Base-by-base conservation (phyloP, 1,284 basidiomycete genomes). In the Wolfiporia cocos region DNA sequence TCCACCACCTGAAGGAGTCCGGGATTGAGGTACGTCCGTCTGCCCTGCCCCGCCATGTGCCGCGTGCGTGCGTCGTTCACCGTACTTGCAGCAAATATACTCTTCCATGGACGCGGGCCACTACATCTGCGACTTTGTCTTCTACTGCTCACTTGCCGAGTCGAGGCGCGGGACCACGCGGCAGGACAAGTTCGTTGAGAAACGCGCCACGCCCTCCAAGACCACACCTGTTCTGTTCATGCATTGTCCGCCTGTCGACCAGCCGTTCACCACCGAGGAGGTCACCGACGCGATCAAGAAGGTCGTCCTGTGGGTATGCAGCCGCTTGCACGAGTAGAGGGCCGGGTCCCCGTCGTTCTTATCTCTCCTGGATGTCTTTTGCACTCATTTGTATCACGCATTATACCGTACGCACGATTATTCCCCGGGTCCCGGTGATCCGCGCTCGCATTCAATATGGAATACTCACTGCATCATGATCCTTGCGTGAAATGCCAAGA, bases 101-200 rank as follows among this genome's bases (percentile, higher is more conserved):
- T 71, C 77, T 18, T 86, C 84, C 1, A 74, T 80, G 69, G 84
- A 87, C 54, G 80, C 84, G 17, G 85, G 85, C 0, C 83, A 81
- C 55, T 86, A 80, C 59, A 65, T 86, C n/a, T 81, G 78, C 57
- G 85, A 87, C 62, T 87, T 82, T 60, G 73, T 81, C 47, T 86
- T 83, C 58, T 87, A 83, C 54, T 83, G 83, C 54, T 86, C 84
- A 6, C 69, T 87, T n/a, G 82, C 81, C 5, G 83, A 86, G 56
- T 71, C 77, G 17, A 75, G 70, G 53, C 73, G 79, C 4, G 65
- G 65, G 22, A 65, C 68, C 18, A 67, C 69, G 41, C 73, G 75
- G 32, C 75, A 72, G 44, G 75, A 81, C 52, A 74, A 74, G 52
- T 66, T 51, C 40, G 52, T 49, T 47, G 52, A 55, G 18, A n/a